phyloP scores from a whole-genome alignment of 2,329 filamentous ascomycete species.

The Chrysoporthe austroafricana region DNA sequence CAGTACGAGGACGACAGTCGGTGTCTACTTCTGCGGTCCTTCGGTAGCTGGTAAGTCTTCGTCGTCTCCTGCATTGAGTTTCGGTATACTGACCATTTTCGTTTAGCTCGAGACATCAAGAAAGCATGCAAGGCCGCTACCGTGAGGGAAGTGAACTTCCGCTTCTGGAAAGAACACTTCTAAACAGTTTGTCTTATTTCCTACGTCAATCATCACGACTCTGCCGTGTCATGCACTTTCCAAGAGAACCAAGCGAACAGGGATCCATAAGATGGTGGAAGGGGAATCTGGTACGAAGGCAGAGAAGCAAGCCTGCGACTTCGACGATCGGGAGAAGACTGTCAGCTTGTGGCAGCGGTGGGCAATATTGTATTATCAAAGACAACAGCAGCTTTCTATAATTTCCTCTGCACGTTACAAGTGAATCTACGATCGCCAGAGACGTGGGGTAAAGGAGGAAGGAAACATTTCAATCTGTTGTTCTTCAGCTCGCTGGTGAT shows the following conservation, averaged over 20 bases:
- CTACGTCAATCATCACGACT: neutral
- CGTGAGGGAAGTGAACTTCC: slow-evolving; percentile 82
- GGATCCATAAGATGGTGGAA: neutral
- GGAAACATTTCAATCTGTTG: slow-evolving; percentile 8
- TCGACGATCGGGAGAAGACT: neutral
- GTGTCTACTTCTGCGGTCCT: slow-evolving; percentile 97
- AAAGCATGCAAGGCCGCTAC: slow-evolving; percentile 76
- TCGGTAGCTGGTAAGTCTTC: slow-evolving; percentile 63
- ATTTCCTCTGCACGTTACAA: neutral
- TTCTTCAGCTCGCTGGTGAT: neutral
- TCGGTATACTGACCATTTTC: slow-evolving; percentile 40
- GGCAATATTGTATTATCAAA: neutral
- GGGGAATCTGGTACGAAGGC: neutral
- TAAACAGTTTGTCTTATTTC: slow-evolving; percentile 40
- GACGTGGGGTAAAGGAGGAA: neutral
- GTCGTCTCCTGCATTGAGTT: neutral
- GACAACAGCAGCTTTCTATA: neutral
- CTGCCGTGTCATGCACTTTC: neutral
- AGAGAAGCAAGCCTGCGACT: neutral
- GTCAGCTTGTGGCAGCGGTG: neutral
- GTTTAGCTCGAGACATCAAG: slow-evolving; percentile 78
- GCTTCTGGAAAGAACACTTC: slow-evolving; percentile 98
- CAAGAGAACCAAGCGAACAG: neutral
- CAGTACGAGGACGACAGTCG: slow-evolving; percentile 79
- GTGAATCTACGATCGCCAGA: neutral